These are phyloP conservation scores for Wilhelminamyces savonicus DNA, from an alignment of 805 yeast species.

Conservation along the genomic window DNA sequence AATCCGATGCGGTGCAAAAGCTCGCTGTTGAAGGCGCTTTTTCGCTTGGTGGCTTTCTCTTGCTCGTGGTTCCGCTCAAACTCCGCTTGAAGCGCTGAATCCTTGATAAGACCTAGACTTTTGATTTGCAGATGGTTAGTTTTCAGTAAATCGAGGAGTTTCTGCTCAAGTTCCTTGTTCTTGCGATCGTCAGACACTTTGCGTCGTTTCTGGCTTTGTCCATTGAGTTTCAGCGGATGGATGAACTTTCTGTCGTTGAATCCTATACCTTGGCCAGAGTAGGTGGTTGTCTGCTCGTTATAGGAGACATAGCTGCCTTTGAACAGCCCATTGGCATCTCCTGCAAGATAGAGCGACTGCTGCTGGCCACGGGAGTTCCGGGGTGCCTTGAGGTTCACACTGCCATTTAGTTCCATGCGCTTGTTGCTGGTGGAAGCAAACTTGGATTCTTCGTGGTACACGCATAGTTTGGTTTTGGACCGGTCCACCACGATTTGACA, in stretches of 20 bases:
- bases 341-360: constrained; percentile 30
- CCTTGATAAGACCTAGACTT: constrained; percentile 14
- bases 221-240: constrained; percentile 40
- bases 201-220: constrained; percentile 28
- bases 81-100: constrained; percentile 2
- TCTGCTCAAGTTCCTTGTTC: constrained; percentile 31
- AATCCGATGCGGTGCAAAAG: constrained; percentile 42
- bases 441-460: constrained; percentile 58
- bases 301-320: constrained; percentile 10
- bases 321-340: constrained; percentile 11
- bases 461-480: constrained; percentile 52
- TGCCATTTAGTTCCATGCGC: constrained; percentile 72
- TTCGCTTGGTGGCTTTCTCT: constrained; percentile 8
- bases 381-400: constrained; percentile 53
- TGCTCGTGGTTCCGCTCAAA: constrained; percentile 4
- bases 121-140: constrained; percentile 9
- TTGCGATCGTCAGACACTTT: constrained; percentile 21
- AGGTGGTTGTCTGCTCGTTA: constrained; percentile 18
- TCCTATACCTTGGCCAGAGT: constrained; percentile 10
- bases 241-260: constrained; percentile 31
- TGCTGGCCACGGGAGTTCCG: constrained; percentile 27
- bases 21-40: constrained; percentile 34
- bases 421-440: constrained; percentile 47
- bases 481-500: constrained; percentile 62
- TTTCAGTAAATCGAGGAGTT: constrained; percentile 18